A percentile compares a stretch with the other conserved stretches of the same genome.
Conservation (phyloP, 2,329 filamentous ascomycete genomes). For the Fusarium coicis region DNA sequence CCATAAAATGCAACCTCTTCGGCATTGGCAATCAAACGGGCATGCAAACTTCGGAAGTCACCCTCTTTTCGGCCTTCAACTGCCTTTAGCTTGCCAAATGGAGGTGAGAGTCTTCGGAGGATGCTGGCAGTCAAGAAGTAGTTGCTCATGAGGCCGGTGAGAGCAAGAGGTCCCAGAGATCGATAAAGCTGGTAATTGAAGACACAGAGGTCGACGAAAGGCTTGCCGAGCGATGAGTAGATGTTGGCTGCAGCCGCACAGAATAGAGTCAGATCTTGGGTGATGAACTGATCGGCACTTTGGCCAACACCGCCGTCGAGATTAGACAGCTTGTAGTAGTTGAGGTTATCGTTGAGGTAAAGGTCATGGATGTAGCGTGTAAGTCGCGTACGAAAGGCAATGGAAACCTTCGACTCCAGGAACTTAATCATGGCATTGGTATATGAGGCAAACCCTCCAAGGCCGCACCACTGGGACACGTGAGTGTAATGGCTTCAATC, state of each 20-base stretch:
- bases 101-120: slow-evolving; percentile 86
- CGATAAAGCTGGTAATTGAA: slow-evolving; percentile 98
- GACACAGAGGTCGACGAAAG: slow-evolving; percentile 94
- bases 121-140: slow-evolving; percentile 95
- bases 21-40: slow-evolving; percentile 92
- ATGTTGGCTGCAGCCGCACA: slow-evolving; percentile 91
- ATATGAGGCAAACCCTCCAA: slow-evolving; percentile 93
- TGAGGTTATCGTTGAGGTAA: slow-evolving; percentile 93
- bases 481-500: not conserved
- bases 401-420: slow-evolving; percentile 96
- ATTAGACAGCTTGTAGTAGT: slow-evolving; percentile 96
- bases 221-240: slow-evolving; percentile 97
- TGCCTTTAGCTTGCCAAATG: slow-evolving; percentile 96
- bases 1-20: slow-evolving; percentile 99
- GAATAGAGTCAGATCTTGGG: slow-evolving; percentile 94
- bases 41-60: slow-evolving; percentile 91
- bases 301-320: slow-evolving; percentile 92
- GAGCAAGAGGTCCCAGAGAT: slow-evolving; percentile 86
- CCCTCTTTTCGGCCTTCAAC: slow-evolving; percentile 96
- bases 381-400: slow-evolving; percentile 93
- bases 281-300: slow-evolving; percentile 96
- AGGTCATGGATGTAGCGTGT: slow-evolving; percentile 98
- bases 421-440: slow-evolving; percentile 99
- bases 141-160: slow-evolving; percentile 87
- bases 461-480: slow-evolving; percentile 78